Evolutionary conservation across 208 protist genomes (phyloP).

Genomic region (Crithidia bombi): DNA sequence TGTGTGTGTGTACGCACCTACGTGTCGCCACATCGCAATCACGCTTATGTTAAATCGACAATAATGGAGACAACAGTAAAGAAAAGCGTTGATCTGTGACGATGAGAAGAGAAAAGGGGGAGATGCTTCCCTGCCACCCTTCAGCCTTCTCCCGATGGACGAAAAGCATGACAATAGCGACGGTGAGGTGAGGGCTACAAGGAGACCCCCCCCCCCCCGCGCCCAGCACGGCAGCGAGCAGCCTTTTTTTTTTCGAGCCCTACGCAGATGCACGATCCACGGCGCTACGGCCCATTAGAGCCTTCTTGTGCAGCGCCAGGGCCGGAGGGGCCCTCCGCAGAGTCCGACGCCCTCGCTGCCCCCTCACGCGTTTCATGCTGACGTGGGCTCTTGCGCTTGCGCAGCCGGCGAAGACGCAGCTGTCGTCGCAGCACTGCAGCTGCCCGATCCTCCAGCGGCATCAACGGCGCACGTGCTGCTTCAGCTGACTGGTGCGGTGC

Average conservation of each 20-base stretch:
- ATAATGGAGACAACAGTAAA: not conserved
- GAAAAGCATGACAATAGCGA: not conserved
- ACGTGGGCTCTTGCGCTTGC: not conserved
- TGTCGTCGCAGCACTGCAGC: slow-evolving; percentile 28
- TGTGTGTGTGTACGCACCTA: too few species aligned
- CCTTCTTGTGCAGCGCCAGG: not conserved
- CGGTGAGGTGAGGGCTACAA: not conserved
- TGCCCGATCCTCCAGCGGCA: slow-evolving; percentile 6
- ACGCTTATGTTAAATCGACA: not conserved
- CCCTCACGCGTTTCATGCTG: too few species aligned
- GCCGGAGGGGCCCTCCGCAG: not conserved
- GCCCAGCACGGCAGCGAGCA: too few species aligned
- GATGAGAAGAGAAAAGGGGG: not conserved
- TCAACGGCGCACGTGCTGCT: not conserved
- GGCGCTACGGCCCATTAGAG: not conserved
- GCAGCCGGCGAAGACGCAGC: slow-evolving; percentile 17
- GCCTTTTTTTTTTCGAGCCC: too few species aligned
- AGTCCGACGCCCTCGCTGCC: not conserved
- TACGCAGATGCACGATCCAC: too few species aligned
- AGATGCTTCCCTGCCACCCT: not conserved
- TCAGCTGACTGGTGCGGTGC: not conserved
- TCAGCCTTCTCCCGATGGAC: not conserved
- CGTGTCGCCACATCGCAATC: too few species aligned
- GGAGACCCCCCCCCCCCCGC: not conserved
- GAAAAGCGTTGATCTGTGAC: not conserved